Conservation (phyloP, 176 grass and related monocot species). For the Triticum turgidum region DNA sequence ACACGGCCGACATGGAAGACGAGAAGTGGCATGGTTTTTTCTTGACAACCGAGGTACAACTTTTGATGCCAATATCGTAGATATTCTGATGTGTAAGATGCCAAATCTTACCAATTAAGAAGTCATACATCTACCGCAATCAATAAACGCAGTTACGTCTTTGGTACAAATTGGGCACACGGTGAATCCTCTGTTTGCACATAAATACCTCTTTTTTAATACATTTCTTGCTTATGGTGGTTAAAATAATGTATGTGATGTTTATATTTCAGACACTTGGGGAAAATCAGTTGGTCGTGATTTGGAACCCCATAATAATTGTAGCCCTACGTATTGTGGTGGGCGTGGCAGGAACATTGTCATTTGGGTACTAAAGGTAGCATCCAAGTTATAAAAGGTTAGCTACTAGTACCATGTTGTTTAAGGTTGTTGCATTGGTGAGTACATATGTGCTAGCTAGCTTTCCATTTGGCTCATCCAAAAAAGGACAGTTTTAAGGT, state of each 20-base stretch:
- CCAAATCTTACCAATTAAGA: background rate
- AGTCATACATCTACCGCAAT: background rate
- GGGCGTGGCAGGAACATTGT: background rate
- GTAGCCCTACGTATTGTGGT: background rate
- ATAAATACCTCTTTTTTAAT: background rate
- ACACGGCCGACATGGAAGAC: background rate
- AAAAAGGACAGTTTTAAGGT: background rate
- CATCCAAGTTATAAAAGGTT: too few relatives aligned
- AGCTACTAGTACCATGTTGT: background rate
- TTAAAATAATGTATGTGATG: background rate
- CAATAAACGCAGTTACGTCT: background rate
- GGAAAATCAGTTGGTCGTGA: background rate
- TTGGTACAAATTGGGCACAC: too few relatives aligned
- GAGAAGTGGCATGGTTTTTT: background rate
- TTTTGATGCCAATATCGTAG: background rate
- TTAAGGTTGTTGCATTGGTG: background rate
- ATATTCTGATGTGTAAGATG: background rate
- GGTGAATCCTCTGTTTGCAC: too few relatives aligned
- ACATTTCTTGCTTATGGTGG: background rate
- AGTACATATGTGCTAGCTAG: background rate
- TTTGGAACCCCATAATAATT: background rate
- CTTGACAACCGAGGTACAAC: background rate
- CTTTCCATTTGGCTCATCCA: background rate
- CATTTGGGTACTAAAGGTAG: background rate
- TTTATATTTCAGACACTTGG: background rate